Conservation (phyloP, 768 basidiomycete genomes). For the Rhizopogon vinicolor region DNA sequence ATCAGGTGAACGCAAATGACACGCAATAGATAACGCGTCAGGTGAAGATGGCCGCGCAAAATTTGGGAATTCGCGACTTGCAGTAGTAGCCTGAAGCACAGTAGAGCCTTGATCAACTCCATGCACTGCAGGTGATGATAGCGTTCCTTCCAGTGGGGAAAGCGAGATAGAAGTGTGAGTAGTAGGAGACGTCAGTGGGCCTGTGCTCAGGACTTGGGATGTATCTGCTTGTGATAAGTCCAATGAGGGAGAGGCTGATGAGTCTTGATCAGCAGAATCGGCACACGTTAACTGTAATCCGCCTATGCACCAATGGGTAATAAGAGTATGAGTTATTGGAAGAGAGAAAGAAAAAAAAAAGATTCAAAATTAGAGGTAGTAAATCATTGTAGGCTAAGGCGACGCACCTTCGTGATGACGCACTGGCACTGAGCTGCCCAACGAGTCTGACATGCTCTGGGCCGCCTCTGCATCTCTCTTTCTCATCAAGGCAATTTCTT, state of each 20-base stretch:
- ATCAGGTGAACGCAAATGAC: constrained; percentile 15
- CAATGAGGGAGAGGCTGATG: not conserved
- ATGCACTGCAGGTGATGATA: not conserved
- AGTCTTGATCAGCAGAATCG: not conserved
- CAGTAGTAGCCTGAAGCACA: not conserved
- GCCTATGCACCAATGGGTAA: not conserved
- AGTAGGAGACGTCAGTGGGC: not conserved
- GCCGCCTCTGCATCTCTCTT: constrained; percentile 31
- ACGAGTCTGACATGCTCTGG: not conserved
- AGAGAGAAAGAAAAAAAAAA: too few relatives aligned
- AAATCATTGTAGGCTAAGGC: not conserved
- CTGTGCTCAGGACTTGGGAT: not conserved
- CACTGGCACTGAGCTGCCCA: not conserved
- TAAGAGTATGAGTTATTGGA: not conserved
- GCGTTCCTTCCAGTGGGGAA: not conserved
- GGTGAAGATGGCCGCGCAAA: constrained; percentile 20
- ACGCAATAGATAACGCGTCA: constrained; percentile 6
- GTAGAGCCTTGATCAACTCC: not conserved
- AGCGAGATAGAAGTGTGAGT: not conserved
- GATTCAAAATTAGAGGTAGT: too few relatives aligned
- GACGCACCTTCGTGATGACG: not conserved
- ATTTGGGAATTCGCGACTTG: constrained; percentile 5
- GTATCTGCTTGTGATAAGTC: not conserved
- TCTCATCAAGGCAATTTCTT: constrained; percentile 39
- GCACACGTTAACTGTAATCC: not conserved